Evolutionary conservation across 2,329 filamentous ascomycete species (phyloP).

Genomic region (Neurospora crassa): DNA sequence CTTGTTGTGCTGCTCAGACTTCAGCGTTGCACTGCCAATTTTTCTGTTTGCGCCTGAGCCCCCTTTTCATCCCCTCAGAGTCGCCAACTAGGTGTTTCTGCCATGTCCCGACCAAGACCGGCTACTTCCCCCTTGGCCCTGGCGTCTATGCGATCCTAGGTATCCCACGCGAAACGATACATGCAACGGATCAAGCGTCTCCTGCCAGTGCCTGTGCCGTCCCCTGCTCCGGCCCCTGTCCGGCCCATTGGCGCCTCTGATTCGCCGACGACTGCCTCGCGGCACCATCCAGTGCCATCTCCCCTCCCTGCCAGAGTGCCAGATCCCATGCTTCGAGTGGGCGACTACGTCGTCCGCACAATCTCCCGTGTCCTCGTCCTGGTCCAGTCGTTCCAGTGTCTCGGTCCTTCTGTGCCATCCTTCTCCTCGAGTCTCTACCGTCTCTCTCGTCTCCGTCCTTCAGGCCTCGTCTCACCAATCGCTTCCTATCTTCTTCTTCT

Average conservation of each 20-base stretch:
- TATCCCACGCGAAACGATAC: conserved; percentile 5
- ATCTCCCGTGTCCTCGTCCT: conserved; percentile 11
- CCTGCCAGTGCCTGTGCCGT: background rate
- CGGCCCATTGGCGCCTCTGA: conserved; percentile 13
- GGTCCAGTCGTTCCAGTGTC: conserved; percentile 6
- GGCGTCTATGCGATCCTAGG: background rate
- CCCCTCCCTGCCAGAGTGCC: background rate
- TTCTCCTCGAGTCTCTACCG: conserved; percentile 6
- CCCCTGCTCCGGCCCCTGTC: conserved; percentile 2
- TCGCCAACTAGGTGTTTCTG: background rate
- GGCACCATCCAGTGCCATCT: background rate
- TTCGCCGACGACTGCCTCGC: conserved; percentile 10
- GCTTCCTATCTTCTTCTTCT: background rate
- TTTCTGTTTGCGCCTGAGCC: conserved; percentile 11
- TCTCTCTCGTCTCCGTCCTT: background rate
- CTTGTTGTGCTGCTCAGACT: background rate
- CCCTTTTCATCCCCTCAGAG: conserved; percentile 5
- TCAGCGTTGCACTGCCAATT: background rate
- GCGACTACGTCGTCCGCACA: background rate
- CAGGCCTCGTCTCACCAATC: background rate
- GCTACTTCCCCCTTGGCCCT: background rate
- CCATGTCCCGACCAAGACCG: background rate
- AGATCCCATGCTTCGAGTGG: background rate
- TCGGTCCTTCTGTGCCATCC: conserved; percentile 2
- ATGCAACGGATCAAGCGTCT: conserved; percentile 7